These are phyloP conservation scores for Picea abies DNA, from an alignment of 83 land plant species.

Conservation along the genomic window DNA sequence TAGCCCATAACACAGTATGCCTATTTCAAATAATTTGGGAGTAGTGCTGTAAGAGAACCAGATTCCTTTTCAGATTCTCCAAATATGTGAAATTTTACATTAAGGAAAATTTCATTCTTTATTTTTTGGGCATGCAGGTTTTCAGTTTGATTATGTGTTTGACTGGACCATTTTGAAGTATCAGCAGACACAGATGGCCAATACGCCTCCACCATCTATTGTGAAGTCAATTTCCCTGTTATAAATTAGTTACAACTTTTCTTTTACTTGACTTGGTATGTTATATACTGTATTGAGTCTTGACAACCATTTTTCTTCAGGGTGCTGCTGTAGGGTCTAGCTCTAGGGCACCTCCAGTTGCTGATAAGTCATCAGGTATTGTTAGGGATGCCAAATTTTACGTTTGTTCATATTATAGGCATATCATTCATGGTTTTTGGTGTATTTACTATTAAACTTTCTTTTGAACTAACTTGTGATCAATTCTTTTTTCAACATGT, in stretches of 20 bases:
- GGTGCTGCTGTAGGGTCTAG: slow-evolving; percentile 53
- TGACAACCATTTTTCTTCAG: slow-evolving; percentile 21
- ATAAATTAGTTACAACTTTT: slow-evolving; percentile 7
- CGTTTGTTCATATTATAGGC: too few relatives aligned
- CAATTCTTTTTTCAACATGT: too few relatives aligned
- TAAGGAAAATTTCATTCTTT: not conserved
- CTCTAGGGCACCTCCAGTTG: slow-evolving; percentile 36
- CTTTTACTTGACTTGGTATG: not conserved
- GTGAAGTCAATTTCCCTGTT: slow-evolving; percentile 9
- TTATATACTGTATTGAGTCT: slow-evolving; percentile 1
- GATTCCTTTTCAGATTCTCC: too few relatives aligned
- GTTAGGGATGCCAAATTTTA: not conserved
- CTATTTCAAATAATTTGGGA: too few relatives aligned
- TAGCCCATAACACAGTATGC: too few relatives aligned
- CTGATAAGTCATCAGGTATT: slow-evolving; percentile 44
- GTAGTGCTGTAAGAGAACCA: too few relatives aligned
- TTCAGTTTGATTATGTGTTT: slow-evolving; percentile 63
- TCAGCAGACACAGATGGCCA: slow-evolving; percentile 48
- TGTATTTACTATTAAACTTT: too few relatives aligned
- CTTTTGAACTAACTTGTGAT: too few relatives aligned
- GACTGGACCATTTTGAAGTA: slow-evolving; percentile 73
- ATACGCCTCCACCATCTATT: slow-evolving; percentile 31
- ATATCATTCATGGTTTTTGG: too few relatives aligned
- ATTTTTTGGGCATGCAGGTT: slow-evolving; percentile 24
- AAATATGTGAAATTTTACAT: too few relatives aligned